Base-by-base conservation (phyloP, 441 rosid species). In the Geranium incanum region DNA sequence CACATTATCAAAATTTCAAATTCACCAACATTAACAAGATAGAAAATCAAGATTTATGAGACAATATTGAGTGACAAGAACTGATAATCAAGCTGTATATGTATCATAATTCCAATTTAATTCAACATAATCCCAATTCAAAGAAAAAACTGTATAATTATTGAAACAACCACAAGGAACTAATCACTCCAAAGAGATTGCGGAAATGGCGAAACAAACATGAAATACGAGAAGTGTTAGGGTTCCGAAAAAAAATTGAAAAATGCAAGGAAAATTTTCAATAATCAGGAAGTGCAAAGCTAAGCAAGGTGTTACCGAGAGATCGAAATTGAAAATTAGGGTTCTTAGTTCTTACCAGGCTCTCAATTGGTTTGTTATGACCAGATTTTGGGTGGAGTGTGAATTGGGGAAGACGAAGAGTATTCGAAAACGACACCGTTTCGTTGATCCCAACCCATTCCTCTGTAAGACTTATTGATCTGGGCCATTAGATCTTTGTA, bases 11-110 rank as follows among this genome's bases (percentile, higher is more conserved):
- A 8, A n/a, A 13, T 39, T 43, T 60, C 43, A 69, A 0, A 57
- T 68, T 68, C 70, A 57, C 3, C 67, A 70, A 70, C 16, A 52
- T 11, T 68, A 41, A 72, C 55, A 28, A 18, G 66, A 57, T 19
- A 8, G 5, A 41, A 33, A 66, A 38, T 15, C 43, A 39, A 71
- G 8, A 57, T 39, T 21, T 8, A 19, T 33, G 16, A 15, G 41
- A 60, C 36, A 59, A 43, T 55, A 55, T 15, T 55, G 62, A 55
- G 62, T 55, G 16, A 55, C 6, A 15, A 50, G 15, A 50, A 50
- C 4, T 1, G n/a, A 15, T 3, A 55, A 13, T 15, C 18, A 52
- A 52, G 60, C 60, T 52, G 43, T 1, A 38, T 38, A 1, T 38
- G 43, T 4, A 38, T 52, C 60, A 16, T 52, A 5, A 50, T 50